Base-by-base conservation (phyloP, 306 rosid genomes). In the Psophocarpus tetragonolobus region DNA sequence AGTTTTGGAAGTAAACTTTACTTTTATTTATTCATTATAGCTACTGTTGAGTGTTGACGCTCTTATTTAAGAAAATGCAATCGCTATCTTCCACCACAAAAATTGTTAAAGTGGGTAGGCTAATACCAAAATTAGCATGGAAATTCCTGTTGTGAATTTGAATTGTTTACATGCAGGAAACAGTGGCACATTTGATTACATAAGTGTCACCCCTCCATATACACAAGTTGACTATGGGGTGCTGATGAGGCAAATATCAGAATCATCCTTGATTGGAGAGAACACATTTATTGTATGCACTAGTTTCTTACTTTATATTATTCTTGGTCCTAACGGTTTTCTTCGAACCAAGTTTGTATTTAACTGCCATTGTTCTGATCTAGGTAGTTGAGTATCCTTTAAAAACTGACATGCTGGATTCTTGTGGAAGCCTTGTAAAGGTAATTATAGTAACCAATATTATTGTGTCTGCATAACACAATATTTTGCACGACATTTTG, bases 141-240 rank as follows among this genome's bases (percentile, higher is more conserved):
- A 29, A 26, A n/a, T 68, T 68, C 41, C 54, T 47, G 39, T 35
- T 81, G 35, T 71, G n/a, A 72, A 36, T 60, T 67, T 63, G 24
- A 61, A 39, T 39, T 78, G 44, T 38, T 68, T 68, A 21, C 65
- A 71, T 87, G 80, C 87, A 92, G 97, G 94, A 77, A 84, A 84
- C 61, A 75, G 21, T 35, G 84, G 87, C 18, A 85, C 91, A 47
- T 95, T 95, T 85, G 98, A 92, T 84, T 95, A 92, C 87, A 86
- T 92, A 30, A 95, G 97, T 77, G 97, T 95, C 54, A 95, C 99
- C 45, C 99, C 97, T 71, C 99, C 99, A 12, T 95, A 91, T 57
- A 83, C 85, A 48, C 87, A 87, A 90, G 99, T 95, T 77, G 96
- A 95, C 80, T 92, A 91, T 75, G 86, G 56, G 35, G 87, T 91